These are phyloP conservation scores for Cryoendolithus antarcticus DNA, from an alignment of 2,329 filamentous ascomycete species.

Conservation along the genomic window DNA sequence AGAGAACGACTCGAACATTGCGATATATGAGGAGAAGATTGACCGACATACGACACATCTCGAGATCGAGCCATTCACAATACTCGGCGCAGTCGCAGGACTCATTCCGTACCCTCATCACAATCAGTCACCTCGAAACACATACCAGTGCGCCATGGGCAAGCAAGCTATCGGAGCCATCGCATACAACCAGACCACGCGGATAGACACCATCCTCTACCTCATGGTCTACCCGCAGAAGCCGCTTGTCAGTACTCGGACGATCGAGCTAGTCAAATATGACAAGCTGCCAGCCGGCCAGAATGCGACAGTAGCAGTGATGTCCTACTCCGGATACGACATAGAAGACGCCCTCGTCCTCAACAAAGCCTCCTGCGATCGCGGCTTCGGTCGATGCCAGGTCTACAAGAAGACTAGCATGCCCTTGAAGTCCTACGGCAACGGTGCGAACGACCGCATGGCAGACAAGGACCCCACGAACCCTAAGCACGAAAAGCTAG, in stretches of 20 bases:
- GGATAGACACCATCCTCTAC: conserved; percentile 91
- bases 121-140: conserved; percentile 97
- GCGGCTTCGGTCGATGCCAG: conserved; percentile 91
- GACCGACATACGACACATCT: conserved; percentile 77
- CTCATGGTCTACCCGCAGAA: conserved; percentile 96
- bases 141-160: conserved; percentile 99
- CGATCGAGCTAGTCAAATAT: conserved; percentile 91
- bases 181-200: conserved; percentile 93
- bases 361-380: conserved; percentile 90
- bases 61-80: conserved; percentile 95
- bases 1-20: conserved; percentile 90
- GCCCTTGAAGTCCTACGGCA: conserved; percentile 78
- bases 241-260: conserved; percentile 93
- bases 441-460: conserved; percentile 52
- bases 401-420: conserved; percentile 93
- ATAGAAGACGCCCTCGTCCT: conserved; percentile 95
- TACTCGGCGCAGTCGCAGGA: conserved; percentile 87
- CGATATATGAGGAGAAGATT: conserved; percentile 77
- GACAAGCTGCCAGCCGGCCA: conserved; percentile 95
- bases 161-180: conserved; percentile 99
- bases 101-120: conserved; percentile 97
- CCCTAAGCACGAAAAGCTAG: conserved; percentile 54
- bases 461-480: conserved; percentile 44
- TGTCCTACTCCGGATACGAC: conserved; percentile 99
- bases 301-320: conserved; percentile 94